Base-by-base conservation (phyloP, 352 stramenopile genomes). In the Globisporangium ultimum region DNA sequence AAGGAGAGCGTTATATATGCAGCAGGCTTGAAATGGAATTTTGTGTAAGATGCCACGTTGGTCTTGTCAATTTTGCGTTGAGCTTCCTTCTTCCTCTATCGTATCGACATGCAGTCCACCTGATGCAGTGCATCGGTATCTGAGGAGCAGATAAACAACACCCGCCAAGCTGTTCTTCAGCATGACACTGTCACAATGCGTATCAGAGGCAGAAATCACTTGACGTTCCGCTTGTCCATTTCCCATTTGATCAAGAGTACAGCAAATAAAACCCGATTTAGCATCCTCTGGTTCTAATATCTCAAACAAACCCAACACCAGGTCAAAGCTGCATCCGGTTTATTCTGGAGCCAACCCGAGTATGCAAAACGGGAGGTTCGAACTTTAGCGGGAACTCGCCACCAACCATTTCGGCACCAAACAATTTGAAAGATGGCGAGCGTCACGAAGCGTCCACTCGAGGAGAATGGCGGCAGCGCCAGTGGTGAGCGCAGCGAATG, bases 391-490 rank as follows among this genome's bases (percentile, higher is more conserved):
- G 18, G 9, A 10, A 11, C 14, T 34, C 40, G 36, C 45, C 52
- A 14, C 48, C 53, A 59, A 59, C 41, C 32, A 45, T 45, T 45
- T 15, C 40, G 40, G 42, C 49, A 48, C 51, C 42, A 59, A 21
- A 18, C 40, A 52, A 32, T 20, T n/a, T 18, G 17, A 52, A 52
- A 7, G 22, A 52, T 52, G 47, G 47, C 47, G 24, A 45, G 40
- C 40, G 13, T 38, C 47, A 32, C 36, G 45, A 61, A 61, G 28
- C 55, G 55, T 45, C 45, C 47, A 34, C 43, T 61, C 17, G 55
- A 61, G 46, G 11, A 51, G 41, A 21, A 59, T 22, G 24, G 12
- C 12, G 40, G 17, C 40, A 45, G 10, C 13, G 17, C 13, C 0
- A 2, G 10, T 17, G 40, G 40, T 45, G 17, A 45, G 40, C 40